Evolutionary conservation across 78 protist genomes (phyloP), one percentile per base, ranked within the genome.

Genomic region (Dictyostelium brefeldianum): DNA sequence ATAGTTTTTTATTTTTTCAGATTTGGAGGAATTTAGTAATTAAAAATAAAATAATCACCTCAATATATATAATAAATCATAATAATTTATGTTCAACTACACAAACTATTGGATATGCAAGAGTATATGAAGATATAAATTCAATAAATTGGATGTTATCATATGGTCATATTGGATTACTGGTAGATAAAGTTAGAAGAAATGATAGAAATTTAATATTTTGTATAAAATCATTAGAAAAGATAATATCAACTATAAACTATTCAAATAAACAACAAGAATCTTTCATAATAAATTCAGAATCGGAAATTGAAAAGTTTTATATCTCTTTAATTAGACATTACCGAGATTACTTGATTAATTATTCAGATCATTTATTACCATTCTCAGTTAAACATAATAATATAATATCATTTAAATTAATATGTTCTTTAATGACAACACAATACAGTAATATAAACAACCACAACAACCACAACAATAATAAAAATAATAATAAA

Each of bases 381-480:
- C 71, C 25, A 62, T 62, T 62, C 3, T 25, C 71, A 25, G 41
- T 62, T 62, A 62, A 62, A 62, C 25, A n/a, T 62, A 25, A 62
- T 25, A 62, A 62, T 62, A 62, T 62, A 62, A 11, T 62, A n/a
- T n/a, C 71, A 25, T 62, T 62, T 62, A 62, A 62, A 62, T 10
- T 27, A 62, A n/a, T 62, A n/a, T 62, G 71, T 27, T 62, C 71
- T 25, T 27, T 62, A 62, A 62, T 62, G 71, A 62, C 71, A 62
- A 22, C 71, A 62, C 71, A 22, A 10, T 62, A 62, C 25, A 25
- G 25, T 62, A 51, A 12, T 51, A n/a, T n/a, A n/a, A 51, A 12
- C 15, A 51, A 51, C 15, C 1, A 4, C 10, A 12, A 51, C 56
- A 51, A 51, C 56, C 1, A 51, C 4, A 51, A 51, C 4, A 51